Base-by-base conservation (phyloP, 2,329 filamentous ascomycete species). In the Colletotrichum sp. region DNA sequence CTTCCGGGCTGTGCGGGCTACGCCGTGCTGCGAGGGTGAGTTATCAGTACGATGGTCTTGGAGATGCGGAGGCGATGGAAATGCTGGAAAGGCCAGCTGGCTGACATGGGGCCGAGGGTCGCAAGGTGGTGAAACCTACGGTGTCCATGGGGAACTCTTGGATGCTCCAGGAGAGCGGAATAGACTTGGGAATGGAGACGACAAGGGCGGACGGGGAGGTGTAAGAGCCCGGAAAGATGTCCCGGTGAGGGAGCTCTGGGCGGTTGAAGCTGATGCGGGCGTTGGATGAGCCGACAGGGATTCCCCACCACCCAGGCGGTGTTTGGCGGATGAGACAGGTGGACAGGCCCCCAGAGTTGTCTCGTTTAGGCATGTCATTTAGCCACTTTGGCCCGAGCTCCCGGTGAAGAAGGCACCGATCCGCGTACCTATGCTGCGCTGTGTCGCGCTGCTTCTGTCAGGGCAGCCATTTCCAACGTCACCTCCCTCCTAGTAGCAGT, bases 21-120 rank as follows among this genome's bases (percentile, higher is more conserved):
- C 90, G 82, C 95, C 95, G 90, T 98, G 96, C 95, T 98, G 30
- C 70, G 52, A 25, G 13, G 11, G n/a, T 15, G 44, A 30, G 22
- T 11, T 15, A 61, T 77, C 15, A 77, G 76, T 66, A 8, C 16
- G 65, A 48, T 69, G n/a, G 28, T 55, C 55, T 67, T 52, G 19
- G 44, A 57, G 60, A 28, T 48, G 13, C 34, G 28, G 59, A 61
- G 28, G 27, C 34, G 59, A 15, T 63, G 55, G 36, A 52, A 61
- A 28, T 57, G 19, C 64, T 66, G 39, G 57, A 16, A 36, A 27
- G 55, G 52, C 32, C 22, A 28, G 32, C n/a, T 15, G 52, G 32
- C 15, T n/a, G 8, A 27, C 36, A 44, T 27, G 44, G 55, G 19
- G 61, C 9, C 19, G 22, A 11, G 30, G 6, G 63, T 28, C 0